Conservation (phyloP, 441 rosid genomes). For the Macaranga tanarius region DNA sequence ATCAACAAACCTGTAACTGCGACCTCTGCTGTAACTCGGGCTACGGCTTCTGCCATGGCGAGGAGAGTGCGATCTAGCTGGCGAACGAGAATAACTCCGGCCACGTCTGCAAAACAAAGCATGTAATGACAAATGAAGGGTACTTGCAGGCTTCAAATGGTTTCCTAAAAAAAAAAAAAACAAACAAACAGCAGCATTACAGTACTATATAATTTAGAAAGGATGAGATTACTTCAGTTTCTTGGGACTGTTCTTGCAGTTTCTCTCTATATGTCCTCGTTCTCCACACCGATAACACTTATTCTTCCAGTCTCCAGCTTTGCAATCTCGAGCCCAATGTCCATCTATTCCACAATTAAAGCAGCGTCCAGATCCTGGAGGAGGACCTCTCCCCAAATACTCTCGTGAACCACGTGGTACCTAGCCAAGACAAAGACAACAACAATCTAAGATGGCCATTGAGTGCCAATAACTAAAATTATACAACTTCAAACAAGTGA, state of each 20-base stretch:
- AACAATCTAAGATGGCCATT: neutral
- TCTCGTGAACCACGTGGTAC: conserved; percentile 74
- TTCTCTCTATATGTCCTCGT: conserved; percentile 73
- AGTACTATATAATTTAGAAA: neutral
- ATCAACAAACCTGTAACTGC: conserved; percentile 50
- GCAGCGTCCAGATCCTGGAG: conserved; percentile 83
- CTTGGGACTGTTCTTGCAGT: conserved; percentile 73
- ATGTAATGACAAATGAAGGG: neutral
- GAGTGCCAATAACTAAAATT: neutral
- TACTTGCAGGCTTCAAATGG: neutral
- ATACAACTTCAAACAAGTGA: neutral
- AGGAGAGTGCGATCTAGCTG: conserved; percentile 35
- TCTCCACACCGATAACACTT: conserved; percentile 79
- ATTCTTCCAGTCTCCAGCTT: conserved; percentile 83
- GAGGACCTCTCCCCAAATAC: conserved; percentile 69
- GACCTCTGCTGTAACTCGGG: conserved; percentile 58
- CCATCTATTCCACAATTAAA: conserved; percentile 90
- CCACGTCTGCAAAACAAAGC: conserved; percentile 32
- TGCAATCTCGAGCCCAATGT: conserved; percentile 89
- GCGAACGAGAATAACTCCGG: conserved; percentile 66
- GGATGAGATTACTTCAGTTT: conserved; percentile 47
- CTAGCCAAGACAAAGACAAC: conserved; percentile 23
- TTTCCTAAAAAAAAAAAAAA: neutral
- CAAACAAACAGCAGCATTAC: neutral
- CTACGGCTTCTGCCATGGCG: conserved; percentile 62